A percentile compares a stretch with the other conserved stretches of the same genome.
Evolutionary conservation across 2,329 filamentous ascomycete genomes (phyloP).

Genomic region (Penicillium sp.): DNA sequence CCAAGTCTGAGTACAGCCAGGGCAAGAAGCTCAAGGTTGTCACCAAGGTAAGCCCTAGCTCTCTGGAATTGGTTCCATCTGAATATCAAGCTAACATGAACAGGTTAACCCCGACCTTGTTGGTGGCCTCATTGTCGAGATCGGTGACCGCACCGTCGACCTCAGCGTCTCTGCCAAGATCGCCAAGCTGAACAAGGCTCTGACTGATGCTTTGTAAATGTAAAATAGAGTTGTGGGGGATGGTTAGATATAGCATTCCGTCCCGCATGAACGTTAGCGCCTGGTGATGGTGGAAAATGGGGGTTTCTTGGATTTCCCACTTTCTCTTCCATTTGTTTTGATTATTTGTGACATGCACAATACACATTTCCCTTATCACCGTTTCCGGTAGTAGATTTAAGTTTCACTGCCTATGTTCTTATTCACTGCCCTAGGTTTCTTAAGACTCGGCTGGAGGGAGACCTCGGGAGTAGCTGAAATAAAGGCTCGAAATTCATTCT

Average conservation of each 20-base stretch:
- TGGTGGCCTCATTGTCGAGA: slow-evolving; percentile 90
- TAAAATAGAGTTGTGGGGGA: slow-evolving; percentile 25
- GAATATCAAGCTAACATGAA: slow-evolving; percentile 1
- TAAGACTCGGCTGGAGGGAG: too few species aligned
- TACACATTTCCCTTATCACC: slow-evolving; percentile 16
- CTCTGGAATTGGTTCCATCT: neutral
- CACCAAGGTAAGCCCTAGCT: slow-evolving; percentile 62
- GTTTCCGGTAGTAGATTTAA: neutral
- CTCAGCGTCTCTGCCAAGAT: slow-evolving; percentile 92
- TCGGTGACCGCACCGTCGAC: slow-evolving; percentile 97
- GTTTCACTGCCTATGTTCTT: too few species aligned
- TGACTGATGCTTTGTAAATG: slow-evolving; percentile 91
- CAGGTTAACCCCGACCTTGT: slow-evolving; percentile 92
- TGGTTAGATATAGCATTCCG: slow-evolving; percentile 23
- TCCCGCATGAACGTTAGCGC: slow-evolving; percentile 28
- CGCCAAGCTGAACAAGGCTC: slow-evolving; percentile 98
- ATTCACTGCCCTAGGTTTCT: too few species aligned
- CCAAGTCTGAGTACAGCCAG: slow-evolving; percentile 82
- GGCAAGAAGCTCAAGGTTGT: slow-evolving; percentile 98
- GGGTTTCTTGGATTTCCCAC: slow-evolving; percentile 3
- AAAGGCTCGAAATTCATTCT: neutral
- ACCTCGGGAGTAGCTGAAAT: neutral
- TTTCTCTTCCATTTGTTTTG: slow-evolving; percentile 23
- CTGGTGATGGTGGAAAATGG: slow-evolving; percentile 14
- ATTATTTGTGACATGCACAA: slow-evolving; percentile 28